These are phyloP conservation scores for Aeminium ludgeri DNA, from an alignment of 495 filamentous ascomycete species.

Conservation along the genomic window DNA sequence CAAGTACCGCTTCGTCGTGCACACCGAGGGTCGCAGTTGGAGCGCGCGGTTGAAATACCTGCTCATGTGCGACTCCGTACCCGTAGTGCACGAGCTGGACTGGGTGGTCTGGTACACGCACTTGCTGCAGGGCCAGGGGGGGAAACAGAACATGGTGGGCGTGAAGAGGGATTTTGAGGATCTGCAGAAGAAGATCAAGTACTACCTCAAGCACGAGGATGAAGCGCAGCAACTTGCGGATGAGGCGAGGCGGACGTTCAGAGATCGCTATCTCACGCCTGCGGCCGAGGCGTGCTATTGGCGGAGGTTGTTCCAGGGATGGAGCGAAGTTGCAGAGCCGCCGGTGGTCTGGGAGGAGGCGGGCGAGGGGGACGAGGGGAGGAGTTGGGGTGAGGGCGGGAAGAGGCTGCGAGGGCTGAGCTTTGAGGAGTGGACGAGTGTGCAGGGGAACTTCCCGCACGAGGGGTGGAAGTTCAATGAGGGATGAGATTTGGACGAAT, in stretches of 20 bases:
- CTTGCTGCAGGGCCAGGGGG: conserved; percentile 29
- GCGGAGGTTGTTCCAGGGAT: conserved; percentile 35
- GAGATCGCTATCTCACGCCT: conserved; percentile 42
- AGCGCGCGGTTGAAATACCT: conserved; percentile 43
- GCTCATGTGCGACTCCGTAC: conserved; percentile 41
- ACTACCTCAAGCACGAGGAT: conserved; percentile 32
- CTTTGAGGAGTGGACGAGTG: too few relatives aligned
- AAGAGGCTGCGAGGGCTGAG: too few relatives aligned
- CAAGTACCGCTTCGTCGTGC: conserved; percentile 39
- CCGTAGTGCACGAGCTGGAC: conserved; percentile 33
- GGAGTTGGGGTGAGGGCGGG: too few relatives aligned
- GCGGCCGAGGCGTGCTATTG: conserved; percentile 47
- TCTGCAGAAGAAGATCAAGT: conserved; percentile 35
- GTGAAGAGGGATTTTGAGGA: conserved; percentile 39
- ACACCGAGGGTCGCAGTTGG: conserved; percentile 36
- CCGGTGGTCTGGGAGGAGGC: too few relatives aligned
- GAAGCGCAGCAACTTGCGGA: conserved; percentile 34
- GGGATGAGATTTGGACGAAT: too few relatives aligned
- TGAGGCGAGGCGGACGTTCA: conserved; percentile 36
- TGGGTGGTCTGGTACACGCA: conserved; percentile 30
- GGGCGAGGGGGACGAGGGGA: too few relatives aligned
- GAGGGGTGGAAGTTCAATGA: too few relatives aligned
- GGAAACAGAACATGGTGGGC: conserved; percentile 43
- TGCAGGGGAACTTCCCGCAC: too few relatives aligned
- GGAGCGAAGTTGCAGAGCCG: too few relatives aligned